Evolutionary conservation across 768 basidiomycete species (phyloP).

Genomic region (Termitomyces titanicus): DNA sequence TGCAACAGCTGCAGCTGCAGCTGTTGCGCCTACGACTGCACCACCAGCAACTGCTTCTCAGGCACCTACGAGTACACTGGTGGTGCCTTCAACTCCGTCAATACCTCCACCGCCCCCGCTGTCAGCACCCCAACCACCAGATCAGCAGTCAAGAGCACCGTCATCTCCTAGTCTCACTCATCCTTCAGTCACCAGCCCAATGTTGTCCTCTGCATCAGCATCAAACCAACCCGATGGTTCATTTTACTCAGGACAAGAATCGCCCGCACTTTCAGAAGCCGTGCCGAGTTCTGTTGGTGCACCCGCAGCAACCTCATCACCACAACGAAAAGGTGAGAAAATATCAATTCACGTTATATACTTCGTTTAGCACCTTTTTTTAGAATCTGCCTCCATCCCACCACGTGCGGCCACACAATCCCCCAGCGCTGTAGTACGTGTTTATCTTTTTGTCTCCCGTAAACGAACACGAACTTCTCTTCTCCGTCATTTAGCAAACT

Average conservation of each 20-base stretch:
- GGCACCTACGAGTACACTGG: conserved; percentile 33
- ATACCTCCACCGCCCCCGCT: conserved; percentile 33
- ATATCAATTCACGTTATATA: not conserved
- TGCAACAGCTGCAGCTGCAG: conserved; percentile 83
- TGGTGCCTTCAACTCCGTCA: conserved; percentile 34
- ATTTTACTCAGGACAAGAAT: conserved; percentile 67
- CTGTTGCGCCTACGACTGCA: conserved; percentile 32
- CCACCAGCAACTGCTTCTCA: conserved; percentile 29
- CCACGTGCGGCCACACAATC: conserved; percentile 38
- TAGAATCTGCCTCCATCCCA: conserved; percentile 45
- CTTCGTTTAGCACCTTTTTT: conserved; percentile 9
- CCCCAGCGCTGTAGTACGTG: conserved; percentile 39
- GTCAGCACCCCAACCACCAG: conserved; percentile 25
- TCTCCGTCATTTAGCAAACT: conserved; percentile 28
- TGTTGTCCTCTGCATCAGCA: conserved; percentile 69
- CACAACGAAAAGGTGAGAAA: conserved; percentile 53
- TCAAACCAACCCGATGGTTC: conserved; percentile 67
- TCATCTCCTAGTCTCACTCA: conserved; percentile 87
- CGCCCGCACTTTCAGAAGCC: conserved; percentile 73
- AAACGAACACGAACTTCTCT: not conserved
- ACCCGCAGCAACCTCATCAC: conserved; percentile 57
- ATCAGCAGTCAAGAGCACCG: conserved; percentile 41
- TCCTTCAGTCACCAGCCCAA: conserved; percentile 77
- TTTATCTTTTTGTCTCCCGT: not conserved
- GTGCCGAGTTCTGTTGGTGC: conserved; percentile 36